Evolutionary conservation across 176 grass and related monocot species (phyloP).

Genomic region (Rhynchospora breviuscula): DNA sequence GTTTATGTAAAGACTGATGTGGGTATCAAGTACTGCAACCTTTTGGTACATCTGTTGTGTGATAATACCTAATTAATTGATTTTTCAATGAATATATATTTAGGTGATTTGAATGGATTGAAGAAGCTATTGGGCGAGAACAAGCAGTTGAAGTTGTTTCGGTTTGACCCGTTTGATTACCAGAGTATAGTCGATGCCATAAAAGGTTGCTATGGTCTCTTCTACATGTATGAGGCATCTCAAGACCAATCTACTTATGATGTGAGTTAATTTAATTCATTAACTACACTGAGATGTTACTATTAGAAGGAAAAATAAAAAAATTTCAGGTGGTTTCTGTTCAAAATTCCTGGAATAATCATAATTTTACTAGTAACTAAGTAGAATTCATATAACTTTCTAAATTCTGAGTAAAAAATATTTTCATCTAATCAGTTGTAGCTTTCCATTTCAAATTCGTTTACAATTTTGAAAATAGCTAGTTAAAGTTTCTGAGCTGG

Average conservation of each 20-base stretch:
- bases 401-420: not conserved
- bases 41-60: not conserved
- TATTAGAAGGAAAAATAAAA: not conserved
- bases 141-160: conserved; percentile 54
- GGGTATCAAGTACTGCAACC: not conserved
- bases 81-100: not conserved
- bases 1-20: not conserved
- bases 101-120: conserved; percentile 28
- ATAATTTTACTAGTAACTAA: not conserved
- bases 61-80: not conserved
- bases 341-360: not conserved
- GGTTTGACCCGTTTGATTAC: conserved; percentile 78
- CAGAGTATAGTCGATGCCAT: conserved; percentile 84
- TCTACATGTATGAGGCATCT: conserved; percentile 75
- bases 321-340: not conserved
- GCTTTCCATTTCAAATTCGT: not conserved
- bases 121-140: conserved; percentile 24
- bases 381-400: not conserved
- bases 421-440: not conserved
- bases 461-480: not conserved
- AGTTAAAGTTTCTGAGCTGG: not conserved
- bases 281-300: not conserved
- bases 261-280: conserved; percentile 22
- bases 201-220: conserved; percentile 73
- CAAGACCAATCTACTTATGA: conserved; percentile 47